phyloP scores from a whole-genome alignment of 1,284 basidiomycete genomes.

The Melampsora medusae region DNA sequence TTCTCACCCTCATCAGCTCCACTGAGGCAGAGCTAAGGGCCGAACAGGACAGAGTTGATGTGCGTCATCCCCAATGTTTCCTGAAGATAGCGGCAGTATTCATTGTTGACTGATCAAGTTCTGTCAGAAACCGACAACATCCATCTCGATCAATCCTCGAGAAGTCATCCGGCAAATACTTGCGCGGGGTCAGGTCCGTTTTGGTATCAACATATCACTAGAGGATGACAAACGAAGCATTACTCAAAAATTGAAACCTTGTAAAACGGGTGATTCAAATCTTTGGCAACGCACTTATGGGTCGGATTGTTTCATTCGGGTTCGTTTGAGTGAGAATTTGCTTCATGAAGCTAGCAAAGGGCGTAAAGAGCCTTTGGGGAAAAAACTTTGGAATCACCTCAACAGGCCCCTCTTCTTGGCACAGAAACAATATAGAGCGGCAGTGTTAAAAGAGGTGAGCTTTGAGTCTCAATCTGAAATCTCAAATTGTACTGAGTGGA shows the following conservation, averaged over 20 bases:
- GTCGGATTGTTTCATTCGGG: constrained; percentile 35
- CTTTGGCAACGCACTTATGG: constrained; percentile 18
- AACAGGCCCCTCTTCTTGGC: constrained; percentile 9
- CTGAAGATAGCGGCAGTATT: background rate
- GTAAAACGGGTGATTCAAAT: constrained; percentile 8
- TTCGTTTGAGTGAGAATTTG: constrained; percentile 9
- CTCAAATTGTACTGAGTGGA: background rate
- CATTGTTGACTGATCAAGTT: constrained; percentile 4
- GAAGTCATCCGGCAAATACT: background rate
- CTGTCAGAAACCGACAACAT: constrained; percentile 1
- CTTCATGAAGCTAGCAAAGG: background rate
- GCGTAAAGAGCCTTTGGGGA: constrained; percentile 6
- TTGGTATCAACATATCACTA: constrained; percentile 15
- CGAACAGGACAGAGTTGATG: constrained; percentile 4
- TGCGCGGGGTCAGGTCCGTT: constrained; percentile 13
- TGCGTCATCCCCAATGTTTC: too few relatives aligned
- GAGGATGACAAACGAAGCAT: background rate
- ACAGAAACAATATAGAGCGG: constrained; percentile 14
- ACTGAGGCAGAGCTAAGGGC: background rate
- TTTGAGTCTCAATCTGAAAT: background rate
- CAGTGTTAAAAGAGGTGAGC: constrained; percentile 32
- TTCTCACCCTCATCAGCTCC: constrained; percentile 4
- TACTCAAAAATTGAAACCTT: background rate
- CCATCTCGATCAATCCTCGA: background rate
- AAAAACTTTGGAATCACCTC: constrained; percentile 26